Conservation (phyloP, 371 early-diverging fungal genomes). For the Apophysomyces sp. region DNA sequence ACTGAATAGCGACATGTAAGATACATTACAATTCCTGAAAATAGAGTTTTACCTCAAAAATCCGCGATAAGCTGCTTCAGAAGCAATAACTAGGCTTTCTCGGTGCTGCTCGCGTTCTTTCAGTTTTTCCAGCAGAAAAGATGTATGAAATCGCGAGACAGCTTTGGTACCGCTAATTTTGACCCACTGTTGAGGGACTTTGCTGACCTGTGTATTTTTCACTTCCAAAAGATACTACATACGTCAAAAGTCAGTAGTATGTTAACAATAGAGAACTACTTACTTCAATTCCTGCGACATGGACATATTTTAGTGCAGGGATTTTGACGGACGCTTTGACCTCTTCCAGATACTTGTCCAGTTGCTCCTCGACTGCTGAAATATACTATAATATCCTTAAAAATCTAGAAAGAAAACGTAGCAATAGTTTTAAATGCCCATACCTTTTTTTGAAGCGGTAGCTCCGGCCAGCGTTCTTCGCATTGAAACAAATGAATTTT, state of each 20-base stretch:
- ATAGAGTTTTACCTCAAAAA: slow-evolving; percentile 36
- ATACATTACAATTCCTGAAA: neutral
- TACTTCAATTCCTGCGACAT: slow-evolving; percentile 67
- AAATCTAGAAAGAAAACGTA: neutral
- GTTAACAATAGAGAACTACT: neutral
- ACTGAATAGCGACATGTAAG: slow-evolving; percentile 15
- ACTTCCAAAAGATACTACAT: slow-evolving; percentile 66
- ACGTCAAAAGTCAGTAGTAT: neutral
- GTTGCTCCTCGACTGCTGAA: slow-evolving; percentile 45
- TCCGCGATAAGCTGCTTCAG: slow-evolving; percentile 56
- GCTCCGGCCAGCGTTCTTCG: slow-evolving; percentile 55
- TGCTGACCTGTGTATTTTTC: slow-evolving; percentile 43
- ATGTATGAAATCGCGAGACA: slow-evolving; percentile 83
- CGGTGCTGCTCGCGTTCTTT: slow-evolving; percentile 71
- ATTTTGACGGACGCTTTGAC: slow-evolving; percentile 39
- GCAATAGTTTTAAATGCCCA: slow-evolving; percentile 3
- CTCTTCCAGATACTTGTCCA: slow-evolving; percentile 45
- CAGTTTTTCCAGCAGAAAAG: slow-evolving; percentile 60
- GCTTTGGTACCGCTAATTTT: slow-evolving; percentile 80
- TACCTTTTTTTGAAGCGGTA: slow-evolving; percentile 45
- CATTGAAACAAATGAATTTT: slow-evolving; percentile 53
- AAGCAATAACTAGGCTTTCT: slow-evolving; percentile 64
- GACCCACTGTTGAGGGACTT: slow-evolving; percentile 74
- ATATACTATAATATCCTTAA: slow-evolving; percentile 33
- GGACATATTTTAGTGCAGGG: slow-evolving; percentile 47